Percentiles rank a stretch among this genome's conserved stretches.
These are phyloP conservation scores for Iris macrosiphon DNA, from an alignment of 106 monocot species.

Conservation along the genomic window DNA sequence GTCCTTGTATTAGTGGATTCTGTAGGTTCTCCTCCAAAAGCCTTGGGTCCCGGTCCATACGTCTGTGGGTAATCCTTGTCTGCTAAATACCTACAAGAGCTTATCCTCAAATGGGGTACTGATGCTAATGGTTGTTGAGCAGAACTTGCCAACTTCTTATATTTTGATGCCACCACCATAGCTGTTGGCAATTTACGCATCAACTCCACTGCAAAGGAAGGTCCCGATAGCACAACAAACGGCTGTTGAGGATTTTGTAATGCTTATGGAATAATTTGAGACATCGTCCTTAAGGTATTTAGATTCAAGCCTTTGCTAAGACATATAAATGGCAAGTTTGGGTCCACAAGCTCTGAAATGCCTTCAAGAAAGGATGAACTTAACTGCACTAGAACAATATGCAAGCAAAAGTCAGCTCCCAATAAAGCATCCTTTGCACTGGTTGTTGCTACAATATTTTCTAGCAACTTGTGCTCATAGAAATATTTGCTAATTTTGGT, in stretches of 20 bases:
- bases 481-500: conserved; percentile 91
- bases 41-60: too few relatives aligned
- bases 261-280: too few relatives aligned
- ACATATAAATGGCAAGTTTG: conserved; percentile 80
- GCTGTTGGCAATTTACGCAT: conserved; percentile 89
- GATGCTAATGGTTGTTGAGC: too few relatives aligned
- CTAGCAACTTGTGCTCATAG: conserved; percentile 53
- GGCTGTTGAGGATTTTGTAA: conserved; percentile 72
- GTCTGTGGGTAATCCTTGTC: too few relatives aligned
- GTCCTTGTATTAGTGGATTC: too few relatives aligned
- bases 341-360: conserved; percentile 64
- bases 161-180: too few relatives aligned
- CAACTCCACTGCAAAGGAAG: conserved; percentile 80
- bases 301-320: conserved; percentile 85
- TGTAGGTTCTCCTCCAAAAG: too few relatives aligned
- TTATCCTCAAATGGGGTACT: conserved; percentile 77
- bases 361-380: too few relatives aligned
- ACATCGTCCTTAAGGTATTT: conserved; percentile 71
- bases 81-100: conserved; percentile 91
- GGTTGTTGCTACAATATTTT: conserved; percentile 71
- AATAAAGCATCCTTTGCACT: conserved; percentile 54
- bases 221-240: conserved; percentile 69
- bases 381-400: conserved; percentile 90
- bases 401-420: conserved; percentile 83
- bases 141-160: too few relatives aligned